These are phyloP conservation scores for Prunus fruticosa DNA, from an alignment of 306 rosid species.

Conservation along the genomic window DNA sequence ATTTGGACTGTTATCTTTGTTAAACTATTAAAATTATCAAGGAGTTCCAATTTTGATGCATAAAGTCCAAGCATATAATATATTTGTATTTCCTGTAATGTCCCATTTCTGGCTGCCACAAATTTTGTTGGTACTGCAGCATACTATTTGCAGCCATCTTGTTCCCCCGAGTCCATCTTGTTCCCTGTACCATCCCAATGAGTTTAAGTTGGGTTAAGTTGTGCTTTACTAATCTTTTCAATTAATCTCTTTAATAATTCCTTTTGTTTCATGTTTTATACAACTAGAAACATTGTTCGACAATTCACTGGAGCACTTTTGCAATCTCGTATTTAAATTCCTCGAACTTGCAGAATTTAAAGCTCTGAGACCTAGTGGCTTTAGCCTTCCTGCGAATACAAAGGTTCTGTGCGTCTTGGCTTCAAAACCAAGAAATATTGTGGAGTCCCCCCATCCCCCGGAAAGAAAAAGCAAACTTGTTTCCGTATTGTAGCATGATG, in stretches of 20 bases:
- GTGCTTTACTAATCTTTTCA: not conserved
- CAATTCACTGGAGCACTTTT: not conserved
- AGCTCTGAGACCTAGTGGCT: not conserved
- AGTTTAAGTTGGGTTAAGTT: not conserved
- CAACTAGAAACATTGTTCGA: not conserved
- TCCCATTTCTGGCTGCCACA: not conserved
- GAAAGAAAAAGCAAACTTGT: not conserved
- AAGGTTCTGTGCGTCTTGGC: not conserved
- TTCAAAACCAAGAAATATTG: not conserved
- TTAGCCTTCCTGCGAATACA: not conserved
- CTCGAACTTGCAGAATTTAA: not conserved
- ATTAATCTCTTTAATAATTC: not conserved
- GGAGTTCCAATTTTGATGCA: not conserved
- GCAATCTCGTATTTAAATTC: not conserved
- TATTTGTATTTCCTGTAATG: not conserved
- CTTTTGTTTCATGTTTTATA: not conserved
- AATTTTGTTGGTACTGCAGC: not conserved
- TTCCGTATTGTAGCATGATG: not conserved
- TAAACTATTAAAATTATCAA: not conserved
- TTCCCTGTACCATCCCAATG: not conserved
- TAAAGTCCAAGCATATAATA: not conserved
- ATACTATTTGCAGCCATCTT: not conserved
- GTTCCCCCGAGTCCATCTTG: too few species aligned
- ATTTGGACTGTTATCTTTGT: not conserved
- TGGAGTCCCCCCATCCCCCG: not conserved